Conservation (phyloP, 1,284 basidiomycete species). For the Leccinum cinnamomeum region DNA sequence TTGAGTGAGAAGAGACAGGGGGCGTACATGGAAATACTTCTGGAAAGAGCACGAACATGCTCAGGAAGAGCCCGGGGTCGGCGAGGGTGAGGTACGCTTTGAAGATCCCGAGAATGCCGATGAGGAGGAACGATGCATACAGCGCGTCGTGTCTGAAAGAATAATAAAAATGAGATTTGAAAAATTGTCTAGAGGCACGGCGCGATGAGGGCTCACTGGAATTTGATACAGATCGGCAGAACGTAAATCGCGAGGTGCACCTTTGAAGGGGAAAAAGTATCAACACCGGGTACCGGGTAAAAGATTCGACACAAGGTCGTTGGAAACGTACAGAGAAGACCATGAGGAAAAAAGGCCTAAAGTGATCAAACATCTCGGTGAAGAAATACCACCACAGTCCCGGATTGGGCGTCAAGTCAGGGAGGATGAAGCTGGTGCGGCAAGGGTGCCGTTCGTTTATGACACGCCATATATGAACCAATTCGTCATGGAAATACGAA, state of each 20-base stretch:
- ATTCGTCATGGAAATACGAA: conserved; percentile 41
- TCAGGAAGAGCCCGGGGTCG: conserved; percentile 85
- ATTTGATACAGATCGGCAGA: conserved; percentile 83
- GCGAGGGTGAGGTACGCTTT: conserved; percentile 92
- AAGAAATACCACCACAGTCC: conserved; percentile 99
- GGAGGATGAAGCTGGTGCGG: conserved; percentile 59
- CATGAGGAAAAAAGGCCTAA: conserved; percentile 92
- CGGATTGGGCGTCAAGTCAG: conserved; percentile 90
- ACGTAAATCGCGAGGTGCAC: conserved; percentile 86
- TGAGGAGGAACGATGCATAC: conserved; percentile 75
- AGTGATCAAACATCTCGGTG: conserved; percentile 99
- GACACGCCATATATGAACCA: conserved; percentile 1
- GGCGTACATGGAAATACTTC: conserved; percentile 80
- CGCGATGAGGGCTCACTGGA: conserved; percentile 56
- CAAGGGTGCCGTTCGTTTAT: background rate
- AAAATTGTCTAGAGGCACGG: background rate
- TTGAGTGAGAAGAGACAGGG: background rate
- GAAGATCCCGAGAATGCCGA: conserved; percentile 82
- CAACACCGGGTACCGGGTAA: background rate
- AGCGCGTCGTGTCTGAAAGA: conserved; percentile 75
- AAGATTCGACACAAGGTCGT: background rate
- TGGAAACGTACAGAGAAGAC: conserved; percentile 78
- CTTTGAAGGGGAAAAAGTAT: conserved; percentile 40
- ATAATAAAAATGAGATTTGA: background rate
- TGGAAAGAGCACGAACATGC: conserved; percentile 79